phyloP scores from a whole-genome alignment of 768 basidiomycete genomes.

The Lyophyllum shimeji region DNA sequence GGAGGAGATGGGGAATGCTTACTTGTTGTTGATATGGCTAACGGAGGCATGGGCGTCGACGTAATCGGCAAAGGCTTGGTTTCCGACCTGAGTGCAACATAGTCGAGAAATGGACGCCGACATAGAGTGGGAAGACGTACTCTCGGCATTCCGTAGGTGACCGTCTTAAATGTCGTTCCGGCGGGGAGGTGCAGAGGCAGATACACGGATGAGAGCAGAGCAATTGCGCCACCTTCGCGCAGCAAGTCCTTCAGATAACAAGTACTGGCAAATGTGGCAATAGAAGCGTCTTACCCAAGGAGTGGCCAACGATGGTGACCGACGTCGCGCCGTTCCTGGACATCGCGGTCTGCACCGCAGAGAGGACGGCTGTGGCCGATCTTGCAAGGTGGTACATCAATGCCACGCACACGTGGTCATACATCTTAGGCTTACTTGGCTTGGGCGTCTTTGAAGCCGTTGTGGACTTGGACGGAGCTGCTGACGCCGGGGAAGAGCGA shows the following conservation, averaged over 20 bases:
- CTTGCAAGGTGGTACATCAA: constrained; percentile 6
- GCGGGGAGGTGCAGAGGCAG: constrained; percentile 37
- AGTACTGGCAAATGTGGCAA: not conserved
- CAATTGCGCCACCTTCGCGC: constrained; percentile 36
- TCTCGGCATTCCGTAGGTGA: constrained; percentile 21
- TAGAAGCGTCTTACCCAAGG: constrained; percentile 25
- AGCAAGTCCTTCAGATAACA: not conserved
- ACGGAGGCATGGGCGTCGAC: constrained; percentile 41
- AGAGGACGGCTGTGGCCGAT: constrained; percentile 24
- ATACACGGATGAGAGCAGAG: constrained; percentile 38
- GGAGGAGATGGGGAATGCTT: not conserved
- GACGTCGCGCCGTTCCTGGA: constrained; percentile 16
- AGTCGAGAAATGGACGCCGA: not conserved
- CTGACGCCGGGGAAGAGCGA: constrained; percentile 26
- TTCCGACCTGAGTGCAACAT: constrained; percentile 38
- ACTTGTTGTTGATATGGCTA: constrained; percentile 50
- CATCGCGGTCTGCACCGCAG: constrained; percentile 26
- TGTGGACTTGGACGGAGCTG: constrained; percentile 21
- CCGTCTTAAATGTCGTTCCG: constrained; percentile 13
- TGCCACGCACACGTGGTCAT: not conserved
- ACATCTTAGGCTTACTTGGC: constrained; percentile 5
- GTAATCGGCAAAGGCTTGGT: constrained; percentile 54
- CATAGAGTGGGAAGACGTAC: constrained; percentile 5
- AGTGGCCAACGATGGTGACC: constrained; percentile 36
- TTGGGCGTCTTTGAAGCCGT: constrained; percentile 22